Evolutionary conservation across 352 stramenopile genomes (phyloP).

Genomic region (Globisporangium orthogonon): DNA sequence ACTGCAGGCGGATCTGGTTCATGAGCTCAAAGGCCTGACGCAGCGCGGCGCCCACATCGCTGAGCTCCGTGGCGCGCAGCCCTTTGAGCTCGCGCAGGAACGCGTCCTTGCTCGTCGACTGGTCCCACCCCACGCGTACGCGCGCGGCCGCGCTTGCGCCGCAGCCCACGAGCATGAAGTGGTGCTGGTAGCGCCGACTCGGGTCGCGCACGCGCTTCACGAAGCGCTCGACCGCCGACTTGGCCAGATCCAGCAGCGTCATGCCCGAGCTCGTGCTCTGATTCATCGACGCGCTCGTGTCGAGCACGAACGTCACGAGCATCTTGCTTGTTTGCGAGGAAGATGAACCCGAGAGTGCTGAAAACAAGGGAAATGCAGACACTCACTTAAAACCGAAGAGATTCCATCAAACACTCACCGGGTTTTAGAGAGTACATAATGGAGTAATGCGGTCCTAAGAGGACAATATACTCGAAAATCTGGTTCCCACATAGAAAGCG

Average conservation of each 20-base stretch:
- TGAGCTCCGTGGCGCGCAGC: conserved; percentile 69
- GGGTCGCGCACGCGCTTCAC: conserved; percentile 82
- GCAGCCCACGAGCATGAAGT: conserved; percentile 87
- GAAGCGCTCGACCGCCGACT: conserved; percentile 85
- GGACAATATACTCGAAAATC: no score
- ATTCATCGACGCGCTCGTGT: conserved; percentile 89
- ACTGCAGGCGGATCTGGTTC: conserved; percentile 85
- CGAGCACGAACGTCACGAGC: conserved; percentile 88
- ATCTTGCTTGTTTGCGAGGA: conserved; percentile 21
- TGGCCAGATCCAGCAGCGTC: conserved; percentile 86
- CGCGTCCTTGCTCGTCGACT: conserved; percentile 79
- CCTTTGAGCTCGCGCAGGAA: conserved; percentile 84
- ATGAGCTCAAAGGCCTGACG: conserved; percentile 84
- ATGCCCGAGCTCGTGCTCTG: conserved; percentile 85
- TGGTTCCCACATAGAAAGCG: no score
- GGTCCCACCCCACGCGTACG: conserved; percentile 81
- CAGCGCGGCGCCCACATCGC: conserved; percentile 63
- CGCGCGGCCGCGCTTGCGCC: conserved; percentile 44
- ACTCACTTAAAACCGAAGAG: no score
- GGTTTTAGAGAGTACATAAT: no score
- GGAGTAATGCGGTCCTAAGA: no score
- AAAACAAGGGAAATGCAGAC: not conserved
- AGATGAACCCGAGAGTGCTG: not conserved
- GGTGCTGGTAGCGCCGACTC: conserved; percentile 77
- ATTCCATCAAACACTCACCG: no score